Conservation (phyloP, 805 yeast species). For the Crinitomyces ghanaensis region DNA sequence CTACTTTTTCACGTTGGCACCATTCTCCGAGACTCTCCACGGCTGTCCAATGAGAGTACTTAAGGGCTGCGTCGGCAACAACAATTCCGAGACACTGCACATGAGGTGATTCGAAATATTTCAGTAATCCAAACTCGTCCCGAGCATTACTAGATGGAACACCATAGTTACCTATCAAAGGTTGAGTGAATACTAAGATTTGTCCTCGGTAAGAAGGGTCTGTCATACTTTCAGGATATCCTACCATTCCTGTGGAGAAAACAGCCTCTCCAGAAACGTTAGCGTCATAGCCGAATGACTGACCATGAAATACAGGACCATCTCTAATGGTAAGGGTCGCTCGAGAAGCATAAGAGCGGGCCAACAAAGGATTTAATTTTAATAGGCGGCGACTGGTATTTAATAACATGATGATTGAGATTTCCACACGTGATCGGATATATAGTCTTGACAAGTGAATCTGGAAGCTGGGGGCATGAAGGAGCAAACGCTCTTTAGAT, state of each 20-base stretch:
- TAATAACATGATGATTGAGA: too few relatives aligned
- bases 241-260: constrained; percentile 94
- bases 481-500: too few relatives aligned
- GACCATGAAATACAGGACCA: constrained; percentile 89
- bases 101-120: constrained; percentile 83
- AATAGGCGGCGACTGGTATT: too few relatives aligned
- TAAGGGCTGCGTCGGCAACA: constrained; percentile 88
- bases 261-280: constrained; percentile 96
- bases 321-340: constrained; percentile 86
- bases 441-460: too few relatives aligned
- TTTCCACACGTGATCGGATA: too few relatives aligned
- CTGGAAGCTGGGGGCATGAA: too few relatives aligned
- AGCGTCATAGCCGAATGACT: constrained; percentile 90
- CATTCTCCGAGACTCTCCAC: constrained; percentile 89
- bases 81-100: constrained; percentile 94
- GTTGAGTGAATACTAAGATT: constrained; percentile 93
- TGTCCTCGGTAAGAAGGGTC: constrained; percentile 98
- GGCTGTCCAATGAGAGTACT: constrained; percentile 99
- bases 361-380: too few relatives aligned
- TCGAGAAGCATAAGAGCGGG: constrained; percentile 11
- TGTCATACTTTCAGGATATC: constrained; percentile 98
- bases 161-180: constrained; percentile 95
- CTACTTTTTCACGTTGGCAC: constrained; percentile 95
- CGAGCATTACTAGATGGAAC: constrained; percentile 77
- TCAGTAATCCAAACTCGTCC: constrained; percentile 76